Evolutionary conservation across 768 basidiomycete genomes (phyloP).

Genomic region (Saitozyma podzolica): DNA sequence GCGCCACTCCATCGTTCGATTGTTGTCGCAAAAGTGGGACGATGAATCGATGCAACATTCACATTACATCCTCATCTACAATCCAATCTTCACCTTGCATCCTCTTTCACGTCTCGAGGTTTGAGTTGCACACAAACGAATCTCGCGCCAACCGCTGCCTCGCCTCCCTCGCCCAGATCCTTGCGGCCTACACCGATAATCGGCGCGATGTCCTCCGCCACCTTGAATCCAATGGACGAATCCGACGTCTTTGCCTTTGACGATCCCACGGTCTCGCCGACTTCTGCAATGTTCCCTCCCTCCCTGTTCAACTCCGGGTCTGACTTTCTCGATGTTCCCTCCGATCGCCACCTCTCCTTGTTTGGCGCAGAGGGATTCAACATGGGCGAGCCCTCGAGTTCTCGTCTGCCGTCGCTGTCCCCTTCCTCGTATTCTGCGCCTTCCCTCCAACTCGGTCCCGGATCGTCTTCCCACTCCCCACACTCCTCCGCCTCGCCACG

Average conservation of each 20-base stretch:
- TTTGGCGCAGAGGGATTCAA: too few relatives aligned
- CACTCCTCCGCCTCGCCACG: slow-evolving; percentile 33
- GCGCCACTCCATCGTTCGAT: neutral
- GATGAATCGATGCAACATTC: too few relatives aligned
- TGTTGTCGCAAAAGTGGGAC: neutral
- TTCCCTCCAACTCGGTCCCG: slow-evolving; percentile 24
- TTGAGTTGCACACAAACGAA: too few relatives aligned
- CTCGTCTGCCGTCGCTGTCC: slow-evolving; percentile 8
- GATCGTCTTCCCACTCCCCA: slow-evolving; percentile 24
- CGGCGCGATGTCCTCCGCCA: too few relatives aligned
- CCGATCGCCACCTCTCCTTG: too few relatives aligned
- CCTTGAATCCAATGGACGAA: neutral
- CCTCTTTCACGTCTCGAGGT: too few relatives aligned
- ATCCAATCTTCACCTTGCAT: too few relatives aligned
- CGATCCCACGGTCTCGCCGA: slow-evolving; percentile 16
- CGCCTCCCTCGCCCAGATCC: too few relatives aligned
- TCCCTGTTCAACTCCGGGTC: slow-evolving; percentile 10
- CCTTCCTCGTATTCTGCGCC: slow-evolving; percentile 24
- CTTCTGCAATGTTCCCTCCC: slow-evolving; percentile 21
- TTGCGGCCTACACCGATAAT: too few relatives aligned
- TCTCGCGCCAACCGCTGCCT: too few relatives aligned
- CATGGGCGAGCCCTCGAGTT: too few relatives aligned
- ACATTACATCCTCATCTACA: too few relatives aligned
- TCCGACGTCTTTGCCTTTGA: slow-evolving; percentile 16
- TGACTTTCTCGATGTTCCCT: neutral